Evolutionary conservation across 106 monocot genomes (phyloP).

Genomic region (Apostasia ramifera): DNA sequence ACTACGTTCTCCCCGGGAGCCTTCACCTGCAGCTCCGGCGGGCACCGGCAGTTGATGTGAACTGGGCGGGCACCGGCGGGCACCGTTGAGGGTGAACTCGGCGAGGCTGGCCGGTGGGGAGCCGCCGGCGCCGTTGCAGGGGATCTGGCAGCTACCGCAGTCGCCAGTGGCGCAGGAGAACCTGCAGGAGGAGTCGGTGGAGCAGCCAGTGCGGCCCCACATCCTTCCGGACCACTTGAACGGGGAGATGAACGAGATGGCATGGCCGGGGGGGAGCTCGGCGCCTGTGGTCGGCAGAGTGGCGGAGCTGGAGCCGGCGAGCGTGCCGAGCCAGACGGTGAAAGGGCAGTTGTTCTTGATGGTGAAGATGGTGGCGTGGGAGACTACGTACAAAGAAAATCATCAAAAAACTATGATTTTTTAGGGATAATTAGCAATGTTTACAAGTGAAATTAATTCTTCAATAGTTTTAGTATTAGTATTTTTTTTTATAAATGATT

Average conservation of each 20-base stretch:
- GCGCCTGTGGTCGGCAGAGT: constrained; percentile 30
- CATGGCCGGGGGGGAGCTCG: constrained; percentile 16
- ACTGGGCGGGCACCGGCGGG: too few relatives aligned
- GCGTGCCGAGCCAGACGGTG: constrained; percentile 51
- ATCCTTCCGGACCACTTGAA: constrained; percentile 44
- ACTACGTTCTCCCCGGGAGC: constrained; percentile 16
- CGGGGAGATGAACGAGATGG: constrained; percentile 21
- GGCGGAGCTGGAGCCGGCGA: constrained; percentile 27
- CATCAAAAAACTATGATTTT: too few relatives aligned
- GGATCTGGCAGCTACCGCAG: constrained; percentile 31
- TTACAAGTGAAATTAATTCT: too few relatives aligned
- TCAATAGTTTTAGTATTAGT: too few relatives aligned
- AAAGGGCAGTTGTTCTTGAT: constrained; percentile 14
- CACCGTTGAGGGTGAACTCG: constrained; percentile 50
- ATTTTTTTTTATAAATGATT: too few relatives aligned
- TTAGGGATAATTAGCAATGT: too few relatives aligned
- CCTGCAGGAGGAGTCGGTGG: constrained; percentile 11
- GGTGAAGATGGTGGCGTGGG: constrained; percentile 14
- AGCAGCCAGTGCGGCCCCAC: constrained; percentile 45
- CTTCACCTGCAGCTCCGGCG: constrained; percentile 21
- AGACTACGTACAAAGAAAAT: background rate
- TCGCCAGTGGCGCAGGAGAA: constrained; percentile 41
- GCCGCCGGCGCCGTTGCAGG: constrained; percentile 45
- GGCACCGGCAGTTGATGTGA: constrained; percentile 23
- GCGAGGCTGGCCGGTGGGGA: constrained; percentile 48